phyloP scores from a whole-genome alignment of 257 asterid genomes.

The Linaria vulgaris region DNA sequence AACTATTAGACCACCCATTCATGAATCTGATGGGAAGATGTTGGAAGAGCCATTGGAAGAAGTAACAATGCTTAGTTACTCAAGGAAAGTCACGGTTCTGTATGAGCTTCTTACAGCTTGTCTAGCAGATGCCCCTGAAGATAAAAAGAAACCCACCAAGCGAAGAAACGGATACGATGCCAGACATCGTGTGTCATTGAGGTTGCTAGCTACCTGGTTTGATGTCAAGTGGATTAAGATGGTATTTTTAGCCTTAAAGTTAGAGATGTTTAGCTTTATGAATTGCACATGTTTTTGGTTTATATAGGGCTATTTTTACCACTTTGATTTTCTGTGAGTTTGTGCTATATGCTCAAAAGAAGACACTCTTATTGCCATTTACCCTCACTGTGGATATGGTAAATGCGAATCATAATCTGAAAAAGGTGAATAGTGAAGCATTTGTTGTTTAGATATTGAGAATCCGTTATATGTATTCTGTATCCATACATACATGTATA shows the following conservation, averaged over 20 bases:
- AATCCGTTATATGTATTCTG: no score
- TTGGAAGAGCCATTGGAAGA: conserved; percentile 64
- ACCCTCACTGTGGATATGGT: conserved; percentile 5
- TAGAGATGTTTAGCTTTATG: neutral
- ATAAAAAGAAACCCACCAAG: conserved; percentile 40
- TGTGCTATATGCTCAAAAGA: no score
- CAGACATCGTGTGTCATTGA: conserved; percentile 77
- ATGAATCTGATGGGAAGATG: conserved; percentile 53
- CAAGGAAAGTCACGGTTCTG: conserved; percentile 67
- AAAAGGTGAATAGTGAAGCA: conserved; percentile 17
- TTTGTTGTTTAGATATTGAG: neutral
- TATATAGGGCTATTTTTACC: conserved; percentile 13
- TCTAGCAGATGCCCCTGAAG: conserved; percentile 59
- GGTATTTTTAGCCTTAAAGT: conserved; percentile 41
- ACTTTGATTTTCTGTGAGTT: conserved; percentile 3
- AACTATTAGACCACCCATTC: conserved; percentile 30
- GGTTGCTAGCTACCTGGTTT: conserved; percentile 84
- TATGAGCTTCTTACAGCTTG: conserved; percentile 87
- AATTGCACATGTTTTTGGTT: conserved; percentile 13
- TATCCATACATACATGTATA: neutral
- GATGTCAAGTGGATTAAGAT: conserved; percentile 76
- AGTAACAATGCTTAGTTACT: conserved; percentile 51
- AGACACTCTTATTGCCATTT: conserved; percentile 10
- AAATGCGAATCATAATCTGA: conserved; percentile 8
- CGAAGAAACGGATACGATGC: conserved; percentile 81